Percentiles rank a stretch among this genome's conserved stretches.
phyloP scores from a whole-genome alignment of 1,284 basidiomycete genomes.

The Apiotrichum akiyoshidainum region DNA sequence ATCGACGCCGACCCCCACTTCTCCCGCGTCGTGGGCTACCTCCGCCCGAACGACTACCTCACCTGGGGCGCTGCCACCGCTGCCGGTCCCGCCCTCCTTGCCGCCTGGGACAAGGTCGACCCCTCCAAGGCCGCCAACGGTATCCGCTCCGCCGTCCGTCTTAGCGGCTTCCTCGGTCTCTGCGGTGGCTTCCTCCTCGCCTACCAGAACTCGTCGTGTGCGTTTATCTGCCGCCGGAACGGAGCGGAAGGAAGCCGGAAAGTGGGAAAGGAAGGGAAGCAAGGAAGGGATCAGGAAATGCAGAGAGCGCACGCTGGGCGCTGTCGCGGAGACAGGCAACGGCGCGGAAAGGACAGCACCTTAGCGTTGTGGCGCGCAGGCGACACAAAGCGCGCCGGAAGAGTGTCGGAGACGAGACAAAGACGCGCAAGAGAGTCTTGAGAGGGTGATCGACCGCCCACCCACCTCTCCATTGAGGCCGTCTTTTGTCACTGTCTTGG shows the following conservation, averaged over 20 bases:
- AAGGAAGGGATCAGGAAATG: too few relatives aligned
- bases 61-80: conserved; percentile 77
- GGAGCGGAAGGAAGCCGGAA: not conserved
- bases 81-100: conserved; percentile 48
- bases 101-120: conserved; percentile 23
- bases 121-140: conserved; percentile 40
- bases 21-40: conserved; percentile 79
- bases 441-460: too few relatives aligned
- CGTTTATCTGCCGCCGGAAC: conserved; percentile 41
- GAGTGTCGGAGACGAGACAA: too few relatives aligned
- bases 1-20: conserved; percentile 93
- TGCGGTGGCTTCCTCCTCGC: conserved; percentile 88
- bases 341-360: too few relatives aligned
- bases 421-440: too few relatives aligned
- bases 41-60: conserved; percentile 83
- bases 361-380: too few relatives aligned
- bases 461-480: too few relatives aligned
- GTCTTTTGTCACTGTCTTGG: too few relatives aligned
- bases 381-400: too few relatives aligned
- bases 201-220: conserved; percentile 84
- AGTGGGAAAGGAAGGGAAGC: too few relatives aligned
- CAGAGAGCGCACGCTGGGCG: too few relatives aligned
- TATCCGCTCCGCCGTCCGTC: conserved; percentile 51
- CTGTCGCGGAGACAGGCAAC: too few relatives aligned
- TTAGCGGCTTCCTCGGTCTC: conserved; percentile 63